Evolutionary conservation across 805 yeast species (phyloP), one percentile per base, ranked within the genome.

Genomic region (Candida xyloterini): DNA sequence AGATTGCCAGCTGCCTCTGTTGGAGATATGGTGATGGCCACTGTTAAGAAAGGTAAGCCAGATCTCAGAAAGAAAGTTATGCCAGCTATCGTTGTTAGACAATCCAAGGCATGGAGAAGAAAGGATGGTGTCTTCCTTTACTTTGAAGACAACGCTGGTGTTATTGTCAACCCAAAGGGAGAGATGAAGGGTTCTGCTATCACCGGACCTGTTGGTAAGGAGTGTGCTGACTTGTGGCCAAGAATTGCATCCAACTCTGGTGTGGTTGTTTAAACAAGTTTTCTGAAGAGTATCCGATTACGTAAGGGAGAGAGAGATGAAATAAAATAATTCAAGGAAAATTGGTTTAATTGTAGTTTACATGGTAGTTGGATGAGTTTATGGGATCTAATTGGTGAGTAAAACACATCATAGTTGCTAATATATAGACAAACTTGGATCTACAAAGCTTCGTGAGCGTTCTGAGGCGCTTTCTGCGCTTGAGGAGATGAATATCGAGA

Each of bases 151-250:
- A 93, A 93, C 70, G 99, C 99, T 58, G 99, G 99, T 84, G 99
- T 95, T 74, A 93, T 93, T 70, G 99, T 93, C 73, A 93, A 93
- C 80, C 99, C 99, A 71, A 93, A 93, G 93, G 99, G 99, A 81
- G 99, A 93, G 78, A 93, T 95, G 99, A 93, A 93, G 83, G 99
- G 99, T 78, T 95, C 99, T 61, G 99, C 99, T 68, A 93, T 93
- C 73, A 95, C 99, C 68, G 99, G 99, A 75, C 99, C 99, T 68
- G 99, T 93, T 70, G 98, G 97, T 74, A 93, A 93, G 80, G 99
- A 93, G 81, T 95, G 99, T 82, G 99, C 99, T 72, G 99, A 93
- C 72, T 85, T 93, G 74, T 93, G 99, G 99, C 99, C 99, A 74
- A 88, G 99, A 81, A 93, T 93, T 79, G 98, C 99, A 69, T 89